Conservation (phyloP, 306 rosid species). For the Cucurbita maxima region DNA sequence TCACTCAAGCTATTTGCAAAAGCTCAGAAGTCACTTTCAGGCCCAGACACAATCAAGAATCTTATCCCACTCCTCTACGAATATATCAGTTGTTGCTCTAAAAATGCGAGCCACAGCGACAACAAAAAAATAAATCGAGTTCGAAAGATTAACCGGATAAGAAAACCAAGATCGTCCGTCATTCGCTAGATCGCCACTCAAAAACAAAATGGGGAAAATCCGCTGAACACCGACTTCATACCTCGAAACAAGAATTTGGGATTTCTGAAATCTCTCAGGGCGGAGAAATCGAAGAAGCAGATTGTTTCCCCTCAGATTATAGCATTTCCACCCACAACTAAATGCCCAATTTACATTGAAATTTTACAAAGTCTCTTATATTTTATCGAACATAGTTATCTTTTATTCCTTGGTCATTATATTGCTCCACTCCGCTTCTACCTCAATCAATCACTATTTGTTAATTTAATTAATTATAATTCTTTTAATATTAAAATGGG, state of each 20-base stretch:
- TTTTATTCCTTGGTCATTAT: background rate
- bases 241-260: background rate
- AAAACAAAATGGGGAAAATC: background rate
- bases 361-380: background rate
- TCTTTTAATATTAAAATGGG: background rate
- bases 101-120: background rate
- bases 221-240: background rate
- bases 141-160: background rate
- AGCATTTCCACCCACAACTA: background rate
- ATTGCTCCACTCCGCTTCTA: background rate
- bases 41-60: background rate
- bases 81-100: background rate
- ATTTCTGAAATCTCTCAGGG: conserved; percentile 2
- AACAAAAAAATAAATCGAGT: background rate
- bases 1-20: background rate
- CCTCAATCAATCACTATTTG: background rate
- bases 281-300: background rate
- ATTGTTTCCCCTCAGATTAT: background rate
- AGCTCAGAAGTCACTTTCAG: background rate
- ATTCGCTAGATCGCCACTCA: background rate
- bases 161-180: background rate
- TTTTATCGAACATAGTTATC: background rate
- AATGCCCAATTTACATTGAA: background rate
- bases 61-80: background rate
- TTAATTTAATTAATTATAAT: background rate